Evolutionary conservation across 108 stramenopile species (phyloP).

Genomic region (Nitzschia sp.): DNA sequence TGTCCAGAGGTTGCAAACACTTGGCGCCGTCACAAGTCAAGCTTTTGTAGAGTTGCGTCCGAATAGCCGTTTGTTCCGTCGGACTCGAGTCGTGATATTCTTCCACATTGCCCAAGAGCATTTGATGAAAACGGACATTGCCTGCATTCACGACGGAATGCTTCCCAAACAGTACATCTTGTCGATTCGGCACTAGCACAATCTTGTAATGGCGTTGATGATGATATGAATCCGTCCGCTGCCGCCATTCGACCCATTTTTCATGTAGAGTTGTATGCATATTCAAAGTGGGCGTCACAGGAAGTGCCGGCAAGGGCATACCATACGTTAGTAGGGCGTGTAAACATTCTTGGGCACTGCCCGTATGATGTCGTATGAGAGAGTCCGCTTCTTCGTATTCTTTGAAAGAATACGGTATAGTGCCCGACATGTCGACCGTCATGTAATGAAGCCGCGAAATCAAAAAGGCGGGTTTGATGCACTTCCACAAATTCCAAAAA

Average conservation of each 20-base stretch:
- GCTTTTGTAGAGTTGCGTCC: slow-evolving; percentile 9
- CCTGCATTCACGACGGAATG: neutral
- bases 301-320: slow-evolving; percentile 10
- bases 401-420: slow-evolving; percentile 13
- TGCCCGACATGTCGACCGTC: neutral
- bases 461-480: slow-evolving; percentile 12
- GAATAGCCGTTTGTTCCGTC: slow-evolving; percentile 4
- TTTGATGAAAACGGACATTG: slow-evolving; percentile 28
- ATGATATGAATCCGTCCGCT: slow-evolving; percentile 32
- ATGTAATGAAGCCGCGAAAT: slow-evolving; percentile 27
- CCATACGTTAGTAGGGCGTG: slow-evolving; percentile 28
- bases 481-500: slow-evolving; percentile 31
- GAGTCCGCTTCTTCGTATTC: slow-evolving; percentile 20
- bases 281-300: neutral
- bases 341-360: slow-evolving; percentile 32
- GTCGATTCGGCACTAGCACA: slow-evolving; percentile 18
- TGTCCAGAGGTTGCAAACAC: slow-evolving; percentile 8
- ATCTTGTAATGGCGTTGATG: slow-evolving; percentile 9
- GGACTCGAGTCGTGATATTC: slow-evolving; percentile 11
- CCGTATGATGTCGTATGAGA: slow-evolving; percentile 23
- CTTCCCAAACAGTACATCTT: slow-evolving; percentile 22
- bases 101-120: slow-evolving; percentile 17
- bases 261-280: slow-evolving; percentile 8
- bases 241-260: slow-evolving; percentile 26
- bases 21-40: slow-evolving; percentile 1